Evolutionary conservation across 305 asterid species (phyloP), one percentile per base, ranked within the genome.

Genomic region (Fraxinus floribunda): DNA sequence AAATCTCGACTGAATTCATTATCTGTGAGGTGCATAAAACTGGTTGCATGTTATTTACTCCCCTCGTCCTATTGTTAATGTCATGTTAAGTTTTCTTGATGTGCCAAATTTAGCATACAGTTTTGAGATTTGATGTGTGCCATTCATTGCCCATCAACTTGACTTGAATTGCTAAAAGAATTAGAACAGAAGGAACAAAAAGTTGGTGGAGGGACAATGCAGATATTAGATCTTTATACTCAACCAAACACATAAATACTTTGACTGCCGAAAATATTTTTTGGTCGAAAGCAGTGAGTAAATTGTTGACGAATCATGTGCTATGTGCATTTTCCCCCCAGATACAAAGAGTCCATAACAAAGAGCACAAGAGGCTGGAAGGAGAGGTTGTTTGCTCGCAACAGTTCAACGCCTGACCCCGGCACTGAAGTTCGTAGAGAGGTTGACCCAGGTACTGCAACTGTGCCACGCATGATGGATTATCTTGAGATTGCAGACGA

Each of bases 321-420:
- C 32, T 76, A 16, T 70, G 20, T 15, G 15, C 75, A 6, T 30
- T 0, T 79, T 32, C 79, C 62, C 60, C 70, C 16, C 76, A 95
- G 99, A 82, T 95, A 91, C 92, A 95, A 93, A 90, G 98, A 93
- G 20, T 90, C 98, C 3, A 90, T 95, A 86, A 90, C 92, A 7
- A 95, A 92, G 92, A 94, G 93, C 91, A 94, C 97, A 29, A 90
- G 94, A 86, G 93, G 99, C 71, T 95, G 97, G 99, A 94, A 90
- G 88, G 99, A 94, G 90, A 94, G 91, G 84, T 90, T 94, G 79
- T 94, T 94, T 83, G 83, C 97, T 49, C 92, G 96, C 72, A 91
- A 88, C 87, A 90, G 76, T 79, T 41, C 92, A 30, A 74, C 82
- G 1, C 90, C 88, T 18, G 93, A 89, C 24, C 84, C 82, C 36